Conservation (phyloP, 2,329 filamentous ascomycete genomes). For the Talaromyces sp. region DNA sequence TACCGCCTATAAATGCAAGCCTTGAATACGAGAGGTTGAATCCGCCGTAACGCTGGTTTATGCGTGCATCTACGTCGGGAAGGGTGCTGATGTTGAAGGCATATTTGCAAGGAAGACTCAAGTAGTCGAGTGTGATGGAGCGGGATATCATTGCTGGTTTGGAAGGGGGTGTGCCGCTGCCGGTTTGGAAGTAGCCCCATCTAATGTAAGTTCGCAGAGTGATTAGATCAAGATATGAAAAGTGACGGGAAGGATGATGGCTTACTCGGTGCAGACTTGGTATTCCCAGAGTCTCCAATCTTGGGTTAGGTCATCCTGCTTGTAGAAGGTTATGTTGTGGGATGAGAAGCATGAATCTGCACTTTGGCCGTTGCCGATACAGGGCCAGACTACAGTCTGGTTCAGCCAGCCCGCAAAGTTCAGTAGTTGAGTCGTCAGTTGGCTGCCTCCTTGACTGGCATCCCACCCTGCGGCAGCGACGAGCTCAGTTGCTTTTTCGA, state of each 20-base stretch:
- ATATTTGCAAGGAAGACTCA: constrained; percentile 59
- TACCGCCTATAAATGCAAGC: constrained; percentile 73
- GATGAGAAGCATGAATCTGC: constrained; percentile 53
- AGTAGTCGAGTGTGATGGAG: constrained; percentile 61
- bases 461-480: constrained; percentile 49
- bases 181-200: constrained; percentile 78
- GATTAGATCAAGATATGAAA: no score
- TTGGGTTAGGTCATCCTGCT: constrained; percentile 42
- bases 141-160: constrained; percentile 70
- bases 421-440: constrained; percentile 50
- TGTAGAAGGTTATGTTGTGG: constrained; percentile 48
- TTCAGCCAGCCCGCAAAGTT: constrained; percentile 58
- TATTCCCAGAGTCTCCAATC: constrained; percentile 56
- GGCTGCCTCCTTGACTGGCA: constrained; percentile 31
- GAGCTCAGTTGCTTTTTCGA: constrained; percentile 43
- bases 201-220: constrained; percentile 29
- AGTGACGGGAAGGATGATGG: background rate
- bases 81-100: constrained; percentile 67
- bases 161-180: constrained; percentile 62
- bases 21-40: constrained; percentile 70
- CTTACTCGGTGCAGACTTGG: constrained; percentile 51
- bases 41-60: constrained; percentile 73
- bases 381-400: constrained; percentile 39
- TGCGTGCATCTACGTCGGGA: constrained; percentile 54
- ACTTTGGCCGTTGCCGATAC: constrained; percentile 32